Base-by-base conservation (phyloP, 257 asterid species). In the Jacaranda copaia region DNA sequence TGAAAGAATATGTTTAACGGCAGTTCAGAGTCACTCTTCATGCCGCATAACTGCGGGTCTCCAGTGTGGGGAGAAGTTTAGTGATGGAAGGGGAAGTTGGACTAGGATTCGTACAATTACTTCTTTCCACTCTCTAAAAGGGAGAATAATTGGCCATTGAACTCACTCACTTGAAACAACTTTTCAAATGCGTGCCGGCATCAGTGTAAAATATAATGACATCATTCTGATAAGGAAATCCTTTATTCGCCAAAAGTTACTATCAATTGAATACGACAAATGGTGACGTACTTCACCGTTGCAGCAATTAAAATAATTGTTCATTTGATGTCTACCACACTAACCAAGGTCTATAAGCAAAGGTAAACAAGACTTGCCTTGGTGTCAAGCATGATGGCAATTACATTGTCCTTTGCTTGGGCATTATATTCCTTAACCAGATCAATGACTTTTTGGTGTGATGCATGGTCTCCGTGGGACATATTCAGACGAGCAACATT, bases 391-490 rank as follows among this genome's bases (percentile, higher is more conserved):
- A 92, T 92, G 79, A 90, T 92, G 73, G 96, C 91, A 39, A 92
- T 92, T 79, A 92, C 97, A 70, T 90, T 92, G 82, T 90, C 97
- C 72, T 92, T 92, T 12, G 89, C 78, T 78, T 90, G 93, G 56
- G 91, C 83, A 78, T 90, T 92, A 72, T 89, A 92, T 77, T 89
- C 95, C 81, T 86, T 90, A 66, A 92, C 96, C 89, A 90, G 80
- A 85, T 90, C 96, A 77, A 92, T 89, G 64, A 90, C 95, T 80
- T 91, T 90, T 73, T 91, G 97, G 80, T 92, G 98, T 35, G 96
- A 92, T n/a, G 97, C 87, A 75, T 92, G 98, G 82, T 90, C 96
- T 77, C 96, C 97, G 32, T 90, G 97, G 60, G 97, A 92, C 96
- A 92, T 90, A 78, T 92, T 92, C 53, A 92, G 77, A 62, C 97